Conservation (phyloP, 2,329 filamentous ascomycete species). For the Teratosphaeria pseudoeucalypti region DNA sequence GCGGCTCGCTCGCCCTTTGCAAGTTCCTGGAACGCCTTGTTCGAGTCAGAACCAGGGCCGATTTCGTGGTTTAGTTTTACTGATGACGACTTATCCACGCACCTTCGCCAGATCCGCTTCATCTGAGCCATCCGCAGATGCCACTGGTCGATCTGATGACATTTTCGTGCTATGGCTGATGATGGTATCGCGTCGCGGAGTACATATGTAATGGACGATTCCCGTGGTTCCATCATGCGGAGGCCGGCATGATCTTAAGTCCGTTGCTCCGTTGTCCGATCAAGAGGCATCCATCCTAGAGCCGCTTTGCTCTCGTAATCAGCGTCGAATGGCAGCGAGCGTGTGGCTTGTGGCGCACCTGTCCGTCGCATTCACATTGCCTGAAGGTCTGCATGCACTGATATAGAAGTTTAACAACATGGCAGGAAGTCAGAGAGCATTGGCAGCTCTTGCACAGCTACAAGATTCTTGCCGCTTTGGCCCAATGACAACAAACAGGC, state of each 20-base stretch:
- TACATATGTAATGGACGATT: background rate
- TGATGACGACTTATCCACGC: background rate
- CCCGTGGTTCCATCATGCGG: background rate
- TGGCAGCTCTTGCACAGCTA: background rate
- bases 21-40: slow-evolving; percentile 41
- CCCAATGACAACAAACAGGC: background rate
- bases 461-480: background rate
- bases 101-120: slow-evolving; percentile 20
- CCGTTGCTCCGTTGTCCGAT: background rate
- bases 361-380: background rate
- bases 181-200: background rate
- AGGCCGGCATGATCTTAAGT: background rate
- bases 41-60: background rate
- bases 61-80: background rate
- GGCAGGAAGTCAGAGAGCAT: background rate
- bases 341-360: background rate
- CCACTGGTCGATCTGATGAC: slow-evolving; percentile 12
- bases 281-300: background rate
- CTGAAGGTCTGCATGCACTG: background rate
- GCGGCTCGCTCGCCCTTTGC: slow-evolving; percentile 47
- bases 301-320: background rate
- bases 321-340: background rate
- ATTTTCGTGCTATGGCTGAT: slow-evolving; percentile 3
- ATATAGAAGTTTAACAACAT: background rate
- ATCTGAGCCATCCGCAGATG: slow-evolving; percentile 11